These are phyloP conservation scores for Phytophthora meadii DNA, from an alignment of 352 stramenopile species.

Conservation along the genomic window DNA sequence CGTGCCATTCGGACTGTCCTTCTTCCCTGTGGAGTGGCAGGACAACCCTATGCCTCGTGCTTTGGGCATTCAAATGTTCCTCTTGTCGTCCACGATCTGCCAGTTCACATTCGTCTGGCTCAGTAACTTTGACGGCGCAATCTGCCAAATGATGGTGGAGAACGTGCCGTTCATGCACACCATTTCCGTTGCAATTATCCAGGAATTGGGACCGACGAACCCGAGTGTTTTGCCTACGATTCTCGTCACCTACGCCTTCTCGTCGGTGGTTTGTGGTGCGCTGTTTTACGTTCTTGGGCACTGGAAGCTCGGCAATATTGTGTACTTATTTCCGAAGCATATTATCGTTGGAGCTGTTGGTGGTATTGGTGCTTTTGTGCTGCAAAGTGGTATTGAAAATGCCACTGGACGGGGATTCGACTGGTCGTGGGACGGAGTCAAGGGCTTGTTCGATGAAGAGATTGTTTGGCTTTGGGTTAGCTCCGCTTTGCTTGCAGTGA, in stretches of 20 bases:
- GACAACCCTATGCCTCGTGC: slow-evolving; percentile 79
- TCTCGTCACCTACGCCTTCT: slow-evolving; percentile 92
- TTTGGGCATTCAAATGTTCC: slow-evolving; percentile 85
- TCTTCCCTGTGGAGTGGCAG: slow-evolving; percentile 84
- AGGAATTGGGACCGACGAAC: slow-evolving; percentile 76
- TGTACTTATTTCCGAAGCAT: slow-evolving; percentile 95
- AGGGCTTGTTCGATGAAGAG: slow-evolving; percentile 53
- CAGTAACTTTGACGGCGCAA: slow-evolving; percentile 77
- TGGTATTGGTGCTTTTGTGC: slow-evolving; percentile 91
- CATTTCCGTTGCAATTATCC: slow-evolving; percentile 87
- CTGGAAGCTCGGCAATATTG: slow-evolving; percentile 90
- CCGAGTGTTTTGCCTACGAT: slow-evolving; percentile 89
- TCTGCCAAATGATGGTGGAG: slow-evolving; percentile 95
- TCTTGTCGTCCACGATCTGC: slow-evolving; percentile 80
- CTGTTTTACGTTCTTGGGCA: slow-evolving; percentile 92
- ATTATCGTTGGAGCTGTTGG: slow-evolving; percentile 95
- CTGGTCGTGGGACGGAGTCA: slow-evolving; percentile 59
- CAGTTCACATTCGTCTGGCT: slow-evolving; percentile 83
- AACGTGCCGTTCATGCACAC: slow-evolving; percentile 96
- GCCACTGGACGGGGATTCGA: slow-evolving; percentile 73
- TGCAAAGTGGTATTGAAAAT: slow-evolving; percentile 89
- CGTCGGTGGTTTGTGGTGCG: slow-evolving; percentile 88
- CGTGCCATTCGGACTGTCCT: slow-evolving; percentile 85
- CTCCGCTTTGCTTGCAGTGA: slow-evolving; percentile 58
- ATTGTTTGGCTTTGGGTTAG: slow-evolving; percentile 79